Conservation (phyloP, 140 eudicot genomes). For the Bidens hawaiensis region DNA sequence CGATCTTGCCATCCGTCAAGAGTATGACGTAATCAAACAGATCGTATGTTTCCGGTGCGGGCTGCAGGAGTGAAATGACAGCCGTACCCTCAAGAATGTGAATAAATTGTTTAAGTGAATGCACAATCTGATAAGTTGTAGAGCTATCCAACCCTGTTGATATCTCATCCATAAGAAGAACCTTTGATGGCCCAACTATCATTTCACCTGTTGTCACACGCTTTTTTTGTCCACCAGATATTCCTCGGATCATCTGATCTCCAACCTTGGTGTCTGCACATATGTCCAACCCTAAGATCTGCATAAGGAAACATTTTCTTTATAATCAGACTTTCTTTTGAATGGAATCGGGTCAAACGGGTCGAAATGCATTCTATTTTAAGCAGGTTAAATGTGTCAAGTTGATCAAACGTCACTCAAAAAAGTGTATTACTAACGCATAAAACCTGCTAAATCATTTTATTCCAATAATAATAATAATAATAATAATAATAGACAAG, state of each 20-base stretch:
- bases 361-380: neutral
- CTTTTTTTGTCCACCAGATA: slow-evolving; percentile 94
- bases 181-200: too few species aligned
- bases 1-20: slow-evolving; percentile 73
- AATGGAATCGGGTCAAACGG: neutral
- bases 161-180: too few species aligned
- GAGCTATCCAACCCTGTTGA: slow-evolving; percentile 91
- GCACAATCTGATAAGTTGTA: slow-evolving; percentile 79
- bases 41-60: slow-evolving; percentile 83
- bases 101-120: slow-evolving; percentile 65
- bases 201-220: too few species aligned
- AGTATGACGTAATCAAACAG: slow-evolving; percentile 74
- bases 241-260: slow-evolving; percentile 84
- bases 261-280: slow-evolving; percentile 90
- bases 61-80: slow-evolving; percentile 81
- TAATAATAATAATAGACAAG: too few species aligned
- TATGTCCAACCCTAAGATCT: slow-evolving; percentile 82
- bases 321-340: neutral
- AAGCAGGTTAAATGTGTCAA: neutral
- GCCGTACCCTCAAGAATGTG: slow-evolving; percentile 78
- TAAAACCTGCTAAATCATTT: neutral
- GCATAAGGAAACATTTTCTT: slow-evolving; percentile 9
- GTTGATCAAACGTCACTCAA: neutral
- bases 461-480: too few species aligned
- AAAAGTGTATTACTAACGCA: neutral